Conservation (phyloP, 2,329 filamentous ascomycete species). For the Penicillium sp. region DNA sequence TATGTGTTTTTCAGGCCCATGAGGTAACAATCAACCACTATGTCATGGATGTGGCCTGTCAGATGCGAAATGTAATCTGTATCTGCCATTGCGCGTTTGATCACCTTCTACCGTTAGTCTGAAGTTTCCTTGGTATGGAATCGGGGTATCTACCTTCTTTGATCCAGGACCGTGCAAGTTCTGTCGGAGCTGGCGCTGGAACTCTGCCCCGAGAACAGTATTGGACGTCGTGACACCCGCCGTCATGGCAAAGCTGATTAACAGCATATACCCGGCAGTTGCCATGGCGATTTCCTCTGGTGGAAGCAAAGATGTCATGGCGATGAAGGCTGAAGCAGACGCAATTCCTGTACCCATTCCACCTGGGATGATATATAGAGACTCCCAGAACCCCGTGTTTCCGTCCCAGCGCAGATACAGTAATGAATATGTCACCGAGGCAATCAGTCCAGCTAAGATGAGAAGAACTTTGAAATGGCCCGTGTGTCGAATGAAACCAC, state of each 20-base stretch:
- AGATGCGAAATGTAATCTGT: slow-evolving; percentile 41
- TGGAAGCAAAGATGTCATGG: slow-evolving; percentile 48
- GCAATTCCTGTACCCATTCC: slow-evolving; percentile 54
- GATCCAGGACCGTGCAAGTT: slow-evolving; percentile 30
- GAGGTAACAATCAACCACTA: slow-evolving; percentile 30
- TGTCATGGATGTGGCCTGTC: slow-evolving; percentile 22
- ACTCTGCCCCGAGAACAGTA: slow-evolving; percentile 37
- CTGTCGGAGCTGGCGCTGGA: slow-evolving; percentile 31
- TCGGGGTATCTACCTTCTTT: slow-evolving; percentile 17
- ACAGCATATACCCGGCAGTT: slow-evolving; percentile 49
- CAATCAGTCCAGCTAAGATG: slow-evolving; percentile 51
- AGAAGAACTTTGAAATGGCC: slow-evolving; percentile 60
- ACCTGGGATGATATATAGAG: slow-evolving; percentile 59
- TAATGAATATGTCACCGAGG: slow-evolving; percentile 52
- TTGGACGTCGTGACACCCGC: slow-evolving; percentile 41
- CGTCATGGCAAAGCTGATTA: slow-evolving; percentile 44
- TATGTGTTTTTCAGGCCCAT: slow-evolving; percentile 30
- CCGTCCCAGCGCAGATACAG: slow-evolving; percentile 60
- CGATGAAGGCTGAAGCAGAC: slow-evolving; percentile 49
- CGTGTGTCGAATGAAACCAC: slow-evolving; percentile 57
- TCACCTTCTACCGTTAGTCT: slow-evolving; percentile 35
- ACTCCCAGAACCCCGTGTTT: slow-evolving; percentile 55
- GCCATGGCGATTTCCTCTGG: slow-evolving; percentile 51
- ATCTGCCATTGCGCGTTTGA: slow-evolving; percentile 40
- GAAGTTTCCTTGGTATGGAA: no score